phyloP scores from a whole-genome alignment of 2,329 filamentous ascomycete genomes.

The Aspergillus neotritici region DNA sequence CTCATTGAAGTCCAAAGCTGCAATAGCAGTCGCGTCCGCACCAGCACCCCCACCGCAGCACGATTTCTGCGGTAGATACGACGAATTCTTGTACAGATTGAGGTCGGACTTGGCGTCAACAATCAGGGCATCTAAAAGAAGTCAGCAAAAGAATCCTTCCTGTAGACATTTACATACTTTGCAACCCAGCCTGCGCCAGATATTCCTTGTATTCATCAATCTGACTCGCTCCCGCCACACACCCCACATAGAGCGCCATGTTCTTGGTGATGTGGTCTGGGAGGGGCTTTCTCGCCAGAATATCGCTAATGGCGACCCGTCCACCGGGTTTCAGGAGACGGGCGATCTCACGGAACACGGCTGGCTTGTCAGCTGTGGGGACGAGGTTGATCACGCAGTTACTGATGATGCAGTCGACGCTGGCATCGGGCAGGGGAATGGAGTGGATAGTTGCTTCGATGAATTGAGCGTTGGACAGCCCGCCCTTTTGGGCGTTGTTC shows the following conservation, averaged over 20 bases:
- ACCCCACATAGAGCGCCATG: conserved; percentile 55
- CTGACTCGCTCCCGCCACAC: conserved; percentile 53
- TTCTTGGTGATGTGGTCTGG: conserved; percentile 45
- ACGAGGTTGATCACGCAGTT: conserved; percentile 62
- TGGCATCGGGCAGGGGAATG: conserved; percentile 41
- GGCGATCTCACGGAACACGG: conserved; percentile 54
- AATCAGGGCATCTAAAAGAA: conserved; percentile 38
- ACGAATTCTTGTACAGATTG: conserved; percentile 40
- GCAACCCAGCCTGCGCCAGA: conserved; percentile 48
- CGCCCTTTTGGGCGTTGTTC: conserved; percentile 38
- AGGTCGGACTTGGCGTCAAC: conserved; percentile 45
- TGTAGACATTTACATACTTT: conserved; percentile 29
- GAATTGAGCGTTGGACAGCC: conserved; percentile 46
- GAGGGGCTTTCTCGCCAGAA: conserved; percentile 49
- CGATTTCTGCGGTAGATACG: conserved; percentile 16
- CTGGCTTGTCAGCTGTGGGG: conserved; percentile 47
- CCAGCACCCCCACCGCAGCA: conserved; percentile 12
- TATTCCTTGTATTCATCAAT: conserved; percentile 50
- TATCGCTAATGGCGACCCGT: conserved; percentile 55
- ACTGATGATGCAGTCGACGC: conserved; percentile 54
- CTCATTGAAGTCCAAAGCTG: conserved; percentile 44
- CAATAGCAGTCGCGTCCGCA: conserved; percentile 11
- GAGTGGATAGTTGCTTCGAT: conserved; percentile 48
- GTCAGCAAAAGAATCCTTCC: background rate
- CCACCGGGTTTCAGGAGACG: conserved; percentile 55